phyloP scores from a whole-genome alignment of 345 rosid species.

The Citrus australasica region DNA sequence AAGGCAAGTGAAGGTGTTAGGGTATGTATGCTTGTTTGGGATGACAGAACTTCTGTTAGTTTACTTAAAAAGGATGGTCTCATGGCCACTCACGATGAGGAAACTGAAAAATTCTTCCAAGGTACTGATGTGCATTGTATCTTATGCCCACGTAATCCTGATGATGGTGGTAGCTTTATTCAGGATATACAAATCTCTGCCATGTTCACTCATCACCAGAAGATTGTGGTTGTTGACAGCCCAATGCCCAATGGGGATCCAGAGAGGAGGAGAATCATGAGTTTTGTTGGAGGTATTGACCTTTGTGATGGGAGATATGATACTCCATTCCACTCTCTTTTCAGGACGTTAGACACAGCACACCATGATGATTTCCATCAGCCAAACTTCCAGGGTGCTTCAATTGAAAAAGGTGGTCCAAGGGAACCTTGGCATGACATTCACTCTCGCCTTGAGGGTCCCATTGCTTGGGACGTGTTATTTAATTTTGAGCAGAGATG shows the following conservation, averaged over 20 bases:
- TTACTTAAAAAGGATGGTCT: conserved; percentile 83
- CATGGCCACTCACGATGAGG: conserved; percentile 98
- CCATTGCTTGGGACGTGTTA: conserved; percentile 95
- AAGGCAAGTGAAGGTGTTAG: conserved; percentile 91
- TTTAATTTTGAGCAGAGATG: conserved; percentile 96
- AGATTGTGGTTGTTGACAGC: conserved; percentile 89
- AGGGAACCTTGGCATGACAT: conserved; percentile 99
- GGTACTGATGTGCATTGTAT: conserved; percentile 79
- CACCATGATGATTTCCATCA: conserved; percentile 99
- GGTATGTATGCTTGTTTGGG: conserved; percentile 95
- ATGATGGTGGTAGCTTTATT: conserved; percentile 92
- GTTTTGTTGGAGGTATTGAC: conserved; percentile 96
- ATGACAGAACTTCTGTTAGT: conserved; percentile 93
- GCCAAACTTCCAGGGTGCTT: conserved; percentile 75
- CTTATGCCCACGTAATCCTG: conserved; percentile 93
- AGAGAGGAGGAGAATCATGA: conserved; percentile 72
- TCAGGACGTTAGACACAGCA: conserved; percentile 88
- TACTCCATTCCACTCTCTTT: conserved; percentile 87
- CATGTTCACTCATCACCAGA: conserved; percentile 99
- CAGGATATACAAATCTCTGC: conserved; percentile 85
- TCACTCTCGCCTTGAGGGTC: conserved; percentile 95
- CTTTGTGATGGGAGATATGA: conserved; percentile 98
- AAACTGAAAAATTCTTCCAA: conserved; percentile 65
- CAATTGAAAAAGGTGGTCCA: conserved; percentile 96
- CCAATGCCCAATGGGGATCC: conserved; percentile 65